Evolutionary conservation across 805 yeast species (phyloP).

Genomic region (Candida suzukii): DNA sequence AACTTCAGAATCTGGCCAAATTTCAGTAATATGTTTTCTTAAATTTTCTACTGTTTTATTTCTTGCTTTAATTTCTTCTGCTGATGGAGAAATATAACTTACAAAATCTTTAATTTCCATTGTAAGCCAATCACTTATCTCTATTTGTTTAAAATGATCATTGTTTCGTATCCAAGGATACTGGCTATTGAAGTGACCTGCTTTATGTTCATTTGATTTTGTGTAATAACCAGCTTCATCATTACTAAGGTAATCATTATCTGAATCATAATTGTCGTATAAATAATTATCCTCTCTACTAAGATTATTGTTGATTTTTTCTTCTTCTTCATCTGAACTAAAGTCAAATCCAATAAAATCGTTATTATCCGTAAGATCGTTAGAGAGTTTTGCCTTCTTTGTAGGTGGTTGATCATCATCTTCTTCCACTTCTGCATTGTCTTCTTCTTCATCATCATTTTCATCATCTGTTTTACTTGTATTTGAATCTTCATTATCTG

Average conservation of each 20-base stretch:
- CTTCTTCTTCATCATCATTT: conserved; percentile 1
- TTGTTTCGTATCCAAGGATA: conserved; percentile 76
- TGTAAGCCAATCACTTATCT: conserved; percentile 81
- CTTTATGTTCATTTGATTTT: conserved; percentile 16
- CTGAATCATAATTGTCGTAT: conserved; percentile 25
- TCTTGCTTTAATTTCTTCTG: conserved; percentile 60
- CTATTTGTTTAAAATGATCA: conserved; percentile 70
- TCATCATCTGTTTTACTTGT: conserved; percentile 2
- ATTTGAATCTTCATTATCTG: conserved; percentile 1
- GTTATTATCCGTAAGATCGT: conserved; percentile 34
- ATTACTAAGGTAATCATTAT: conserved; percentile 37
- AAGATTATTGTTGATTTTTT: conserved; percentile 17
- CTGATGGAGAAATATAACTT: conserved; percentile 78
- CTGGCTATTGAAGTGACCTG: conserved; percentile 25
- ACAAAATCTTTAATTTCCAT: conserved; percentile 81
- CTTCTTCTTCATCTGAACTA: conserved; percentile 35
- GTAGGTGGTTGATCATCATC: conserved; percentile 1
- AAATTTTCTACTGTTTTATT: conserved; percentile 57
- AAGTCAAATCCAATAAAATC: conserved; percentile 54
- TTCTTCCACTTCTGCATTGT: conserved; percentile 6
- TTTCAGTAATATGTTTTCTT: conserved; percentile 38
- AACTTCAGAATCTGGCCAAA: conserved; percentile 77
- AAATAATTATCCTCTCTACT: conserved; percentile 28
- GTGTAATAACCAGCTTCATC: conserved; percentile 30
- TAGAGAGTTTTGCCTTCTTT: conserved; percentile 13